Base-by-base conservation (phyloP, 352 stramenopile genomes). In the Globisporangium echinulatum region DNA sequence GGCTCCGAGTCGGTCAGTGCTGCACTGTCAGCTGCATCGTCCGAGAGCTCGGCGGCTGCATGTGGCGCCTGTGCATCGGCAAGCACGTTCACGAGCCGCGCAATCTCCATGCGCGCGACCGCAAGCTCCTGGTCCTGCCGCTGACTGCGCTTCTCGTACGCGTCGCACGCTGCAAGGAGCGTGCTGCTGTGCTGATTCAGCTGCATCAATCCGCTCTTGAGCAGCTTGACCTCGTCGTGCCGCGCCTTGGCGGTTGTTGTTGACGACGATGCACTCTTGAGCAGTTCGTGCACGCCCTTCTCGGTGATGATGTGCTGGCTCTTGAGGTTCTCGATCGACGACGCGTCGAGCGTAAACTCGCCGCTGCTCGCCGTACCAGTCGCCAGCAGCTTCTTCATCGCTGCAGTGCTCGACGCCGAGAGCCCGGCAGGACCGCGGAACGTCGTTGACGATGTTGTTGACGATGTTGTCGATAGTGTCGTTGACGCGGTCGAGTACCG, bases 251-350 rank as follows among this genome's bases (percentile, higher is more conserved):
- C 49, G 25, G 25, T 33, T 3, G 25, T 33, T 33, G 25, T 3
- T 40, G 74, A 66, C 15, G 72, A 82, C 38, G 74, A 43, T 2
- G 72, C 76, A 5, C 77, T 75, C 42, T 67, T 79, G 36, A 92
- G 67, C n/a, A 92, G 56, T 47, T 88, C 72, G 44, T 82, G 70
- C 3, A 88, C 79, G 0, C 73, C 82, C 56, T 81, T 73, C 42
- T 87, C 82, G 0, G 82, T 74, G 46, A 87, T 59, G 6, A 75
- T 69, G 54, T 92, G 82, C 33, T 87, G 79, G n/a, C 80, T 70
- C 62, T 84, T 87, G 38, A 90, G 63, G n/a, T 79, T 75, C 54
- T 79, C 67, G 7, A 90, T 62, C 4, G 65, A 70, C 39, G 70
- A 61, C 33, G 75, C 59, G 44, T 71, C 75, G 42, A 83, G 44